Evolutionary conservation across 225 moss, liverwort and hornwort genomes (phyloP), one percentile per base, ranked within the genome.

Genomic region (Takakia lepidozioides): DNA sequence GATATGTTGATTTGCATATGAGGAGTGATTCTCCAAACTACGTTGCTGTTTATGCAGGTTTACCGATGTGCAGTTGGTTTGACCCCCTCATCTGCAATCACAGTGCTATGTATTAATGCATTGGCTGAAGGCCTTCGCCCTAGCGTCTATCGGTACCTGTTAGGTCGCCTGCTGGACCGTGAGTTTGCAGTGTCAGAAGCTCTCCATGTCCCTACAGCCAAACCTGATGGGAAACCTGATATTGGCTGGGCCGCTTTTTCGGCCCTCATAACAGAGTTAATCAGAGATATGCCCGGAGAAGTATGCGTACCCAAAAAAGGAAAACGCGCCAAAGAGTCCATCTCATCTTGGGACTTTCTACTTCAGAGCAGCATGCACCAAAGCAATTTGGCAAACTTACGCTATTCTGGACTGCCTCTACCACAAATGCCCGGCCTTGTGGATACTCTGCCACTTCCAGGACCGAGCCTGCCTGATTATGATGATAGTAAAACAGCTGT

Each of bases 51-150:
- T 48, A 18, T 57, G 56, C 80, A 80, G 74, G 74, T 83, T 40
- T 98, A 83, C 60, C 77, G 98, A 9, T 91, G 98, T 70, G 73
- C 73, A 30, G 65, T 91, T 58, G 67, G 75, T 60, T 67, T 98
- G 29, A 77, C 73, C n/a, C 75, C 73, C 57, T 73, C 80, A 30
- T 98, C 98, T 46, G 87, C 82, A 27, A 77, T 91, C 10, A 87
- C 91, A 38, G 63, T 73, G 37, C 55, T 78, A 22, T 98, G 98
- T 59, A 62, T 98, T 59, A 70, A 81, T 70, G 87, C 98, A 27
- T 74, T 91, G 51, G 82, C 91, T 29, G 80, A 98, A 65, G 87
- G 91, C 45, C 85, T 98, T 55, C 98, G 91, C 57, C 98, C 98
- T 64, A 73, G 80, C 30, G 73, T 91, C 21, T 72, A 87, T 48